Base-by-base conservation (phyloP, 148 eudicot genomes). In the Rheum nobile region DNA sequence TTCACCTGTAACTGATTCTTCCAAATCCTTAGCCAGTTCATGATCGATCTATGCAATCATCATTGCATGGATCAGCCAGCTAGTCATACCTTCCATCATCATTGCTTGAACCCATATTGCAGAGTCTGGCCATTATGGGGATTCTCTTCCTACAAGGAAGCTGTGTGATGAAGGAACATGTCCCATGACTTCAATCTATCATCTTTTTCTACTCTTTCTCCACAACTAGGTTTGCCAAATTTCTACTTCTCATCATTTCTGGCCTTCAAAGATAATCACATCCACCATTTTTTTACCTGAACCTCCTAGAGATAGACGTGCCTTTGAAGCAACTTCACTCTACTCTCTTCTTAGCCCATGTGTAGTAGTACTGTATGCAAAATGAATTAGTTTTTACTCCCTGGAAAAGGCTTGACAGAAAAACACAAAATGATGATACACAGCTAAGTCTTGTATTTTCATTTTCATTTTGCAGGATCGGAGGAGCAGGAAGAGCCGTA, bases 401-500 rank as follows among this genome's bases (percentile, higher is more conserved):
- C 28, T 52, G 12, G 3, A 46, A 46, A 50, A n/a, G 22, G 8
- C 24, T 35, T 35, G 8, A 54, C 12, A 54, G 2, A 8, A 22
- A 22, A 54, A 54, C 28, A 22, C 61, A 21, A n/a, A n/a, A 50
- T 50, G 24, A 50, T 50, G 57, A 50, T 50, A 50, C 21, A 7
- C 57, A 24, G 28, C 2, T 55, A 22, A 55, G 24, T 55, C 63
- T n/a, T n/a, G n/a, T n/a, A n/a, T 55, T 4, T 24, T 24, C 14
- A 24, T 8, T 9, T 24, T 3, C 12, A 12, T 28, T 55, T 77
- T 80, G 75, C 87, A 92, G 97, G 97, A 92, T 61, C 90, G 95
- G 12, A 85, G 95, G 84, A 81, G 73, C 75, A 85, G 86, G 77
- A 92, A 83, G 81, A 86, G 87, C 81, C 90, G 89, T 29, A 86